Evolutionary conservation across 2,329 filamentous ascomycete genomes (phyloP), one percentile per base, ranked within the genome.

Genomic region (Aspergillus aculeatus): DNA sequence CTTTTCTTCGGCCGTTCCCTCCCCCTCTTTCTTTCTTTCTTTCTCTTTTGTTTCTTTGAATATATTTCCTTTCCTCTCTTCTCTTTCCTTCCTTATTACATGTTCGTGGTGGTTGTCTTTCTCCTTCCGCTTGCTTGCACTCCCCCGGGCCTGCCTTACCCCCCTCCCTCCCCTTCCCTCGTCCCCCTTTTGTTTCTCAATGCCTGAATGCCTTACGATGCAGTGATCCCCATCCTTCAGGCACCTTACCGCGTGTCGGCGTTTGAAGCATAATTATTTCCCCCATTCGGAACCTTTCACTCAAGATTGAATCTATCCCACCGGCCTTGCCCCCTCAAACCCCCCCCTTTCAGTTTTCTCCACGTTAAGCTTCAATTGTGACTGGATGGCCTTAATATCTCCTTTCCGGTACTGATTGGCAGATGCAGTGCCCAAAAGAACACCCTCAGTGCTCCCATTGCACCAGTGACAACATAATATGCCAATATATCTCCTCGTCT

Each of bases 381-480:
- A 52, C 48, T 35, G 47, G 29, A 21, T 38, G 4, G 21, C 21
- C 48, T 24, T 50, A 16, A 24, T 26, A 50, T 47, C 14, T 31
- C 19, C 50, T 24, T n/a, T n/a, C 54, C 51, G 41, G 31, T 64
- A 55, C 58, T 58, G 56, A 64, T 58, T 60, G 50, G 29, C 54
- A 41, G 21, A 54, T 51, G 52, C 55, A 65, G 63, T 65, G 62
- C 55, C 59, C 57, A 23, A 59, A 56, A 53, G 55, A 65, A 52
- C 57, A 62, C 11, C 59, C 63, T 19, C 59, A 62, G 52, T 65
- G 63, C 54, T 62, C 63, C 32, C 58, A 56, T 50, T 65, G 63
- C 51, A 50, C 52, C 48, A 63, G 55, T 44, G 57, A 59, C 54
- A 58, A 65, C 32, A 56, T 58, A 55, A 24, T 58, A 57, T 64